Evolutionary conservation across 2,329 filamentous ascomycete species (phyloP).

Genomic region (Monosporascus sp.): DNA sequence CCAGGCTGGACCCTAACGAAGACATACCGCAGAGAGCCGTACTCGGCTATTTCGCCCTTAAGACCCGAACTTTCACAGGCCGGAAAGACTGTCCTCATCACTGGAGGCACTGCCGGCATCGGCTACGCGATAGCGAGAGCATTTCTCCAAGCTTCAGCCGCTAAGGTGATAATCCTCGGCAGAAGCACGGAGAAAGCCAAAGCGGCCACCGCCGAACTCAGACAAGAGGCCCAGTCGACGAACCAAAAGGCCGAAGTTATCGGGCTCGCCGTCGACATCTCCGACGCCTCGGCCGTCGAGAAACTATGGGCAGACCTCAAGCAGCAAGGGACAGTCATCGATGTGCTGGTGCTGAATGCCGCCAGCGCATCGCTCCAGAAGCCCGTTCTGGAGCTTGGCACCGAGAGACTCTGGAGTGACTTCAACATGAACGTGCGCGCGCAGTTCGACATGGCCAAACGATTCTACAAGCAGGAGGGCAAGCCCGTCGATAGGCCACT

Average conservation of each 20-base stretch:
- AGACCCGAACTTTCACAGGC: constrained; percentile 34
- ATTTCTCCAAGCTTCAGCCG: constrained; percentile 39
- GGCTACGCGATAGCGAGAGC: constrained; percentile 59
- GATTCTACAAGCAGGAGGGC: constrained; percentile 30
- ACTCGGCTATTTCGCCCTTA: constrained; percentile 31
- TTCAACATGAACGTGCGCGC: constrained; percentile 26
- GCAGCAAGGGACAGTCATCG: constrained; percentile 19
- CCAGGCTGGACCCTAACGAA: constrained; percentile 16
- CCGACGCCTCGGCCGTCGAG: constrained; percentile 16
- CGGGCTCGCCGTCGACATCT: constrained; percentile 18
- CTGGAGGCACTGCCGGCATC: constrained; percentile 61
- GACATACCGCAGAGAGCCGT: constrained; percentile 28
- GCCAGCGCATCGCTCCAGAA: constrained; percentile 7
- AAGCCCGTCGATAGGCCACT: constrained; percentile 6
- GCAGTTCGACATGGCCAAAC: constrained; percentile 25
- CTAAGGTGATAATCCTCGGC: constrained; percentile 32
- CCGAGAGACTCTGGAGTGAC: constrained; percentile 17
- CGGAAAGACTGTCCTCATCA: constrained; percentile 56
- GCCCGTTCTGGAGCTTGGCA: constrained; percentile 18
- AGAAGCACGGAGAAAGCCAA: constrained; percentile 29
- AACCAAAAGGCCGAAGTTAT: constrained; percentile 8
- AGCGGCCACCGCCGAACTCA: constrained; percentile 20
- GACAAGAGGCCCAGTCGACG: constrained; percentile 1
- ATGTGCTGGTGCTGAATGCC: constrained; percentile 32
- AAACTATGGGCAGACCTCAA: constrained; percentile 25